Percentiles rank a stretch among this genome's conserved stretches.
Evolutionary conservation across 371 early-diverging fungal species (phyloP).

Genomic region (Phascolomyces articulosus): DNA sequence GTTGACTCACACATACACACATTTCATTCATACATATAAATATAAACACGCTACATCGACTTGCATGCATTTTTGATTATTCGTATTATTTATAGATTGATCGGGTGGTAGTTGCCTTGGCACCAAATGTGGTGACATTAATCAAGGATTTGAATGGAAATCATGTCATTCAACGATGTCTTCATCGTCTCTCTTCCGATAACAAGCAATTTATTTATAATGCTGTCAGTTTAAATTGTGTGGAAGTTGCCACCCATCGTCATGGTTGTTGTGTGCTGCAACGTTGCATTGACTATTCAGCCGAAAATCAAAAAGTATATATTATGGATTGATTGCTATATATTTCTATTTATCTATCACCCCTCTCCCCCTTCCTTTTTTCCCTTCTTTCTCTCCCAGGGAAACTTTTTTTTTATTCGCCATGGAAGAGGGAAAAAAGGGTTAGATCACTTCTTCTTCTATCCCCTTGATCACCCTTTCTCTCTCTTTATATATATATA

Average conservation of each 20-base stretch:
- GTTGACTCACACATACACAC: background rate
- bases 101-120: constrained; percentile 72
- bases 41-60: too few relatives aligned
- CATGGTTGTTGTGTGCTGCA: constrained; percentile 99
- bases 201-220: constrained; percentile 89
- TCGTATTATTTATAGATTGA: constrained; percentile 56
- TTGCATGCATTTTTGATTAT: background rate
- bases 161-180: constrained; percentile 97
- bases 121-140: constrained; percentile 78
- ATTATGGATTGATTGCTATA: too few relatives aligned
- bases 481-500: too few relatives aligned
- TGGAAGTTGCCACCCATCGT: constrained; percentile 90
- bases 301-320: constrained; percentile 64
- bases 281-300: constrained; percentile 91
- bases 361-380: background rate
- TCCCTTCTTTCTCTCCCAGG: too few relatives aligned
- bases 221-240: constrained; percentile 80
- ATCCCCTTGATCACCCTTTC: background rate
- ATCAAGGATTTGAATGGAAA: constrained; percentile 98
- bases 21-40: background rate
- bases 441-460: background rate
- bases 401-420: too few relatives aligned
- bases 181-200: constrained; percentile 71
- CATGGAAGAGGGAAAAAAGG: too few relatives aligned
- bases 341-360: background rate